These are phyloP conservation scores for Mortierella hygrophila DNA, from an alignment of 192 early-diverging fungal species.

Conservation along the genomic window DNA sequence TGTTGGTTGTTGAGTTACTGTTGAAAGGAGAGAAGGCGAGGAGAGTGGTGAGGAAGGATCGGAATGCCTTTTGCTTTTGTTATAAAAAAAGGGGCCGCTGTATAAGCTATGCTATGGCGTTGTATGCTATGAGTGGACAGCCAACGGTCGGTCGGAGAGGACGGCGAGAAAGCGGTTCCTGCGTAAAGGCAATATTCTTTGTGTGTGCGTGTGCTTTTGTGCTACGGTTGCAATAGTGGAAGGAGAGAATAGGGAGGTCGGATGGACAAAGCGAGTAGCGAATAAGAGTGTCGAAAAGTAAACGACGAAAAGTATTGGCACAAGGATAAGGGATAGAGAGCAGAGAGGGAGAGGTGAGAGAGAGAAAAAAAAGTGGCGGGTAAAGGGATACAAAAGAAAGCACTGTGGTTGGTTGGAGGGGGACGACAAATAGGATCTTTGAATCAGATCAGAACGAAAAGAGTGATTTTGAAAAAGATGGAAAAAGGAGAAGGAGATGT, in stretches of 20 bases:
- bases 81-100: neutral
- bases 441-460: neutral
- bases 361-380: neutral
- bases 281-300: constrained; percentile 1
- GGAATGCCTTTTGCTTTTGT: neutral
- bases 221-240: constrained; percentile 2
- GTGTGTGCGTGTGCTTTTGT: neutral
- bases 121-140: neutral
- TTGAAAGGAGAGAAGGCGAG: neutral
- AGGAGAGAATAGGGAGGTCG: neutral
- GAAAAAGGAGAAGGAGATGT: neutral
- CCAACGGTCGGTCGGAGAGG: neutral
- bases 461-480: neutral
- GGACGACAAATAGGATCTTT: neutral
- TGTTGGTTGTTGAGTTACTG: neutral
- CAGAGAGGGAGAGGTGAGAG: neutral
- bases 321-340: neutral
- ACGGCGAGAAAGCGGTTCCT: neutral
- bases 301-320: constrained; percentile 7
- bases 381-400: neutral
- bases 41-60: neutral
- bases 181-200: neutral
- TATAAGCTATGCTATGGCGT: neutral
- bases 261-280: constrained; percentile 1
- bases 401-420: neutral